Base-by-base conservation (phyloP, 164 flowering plant species). In the Tetracentron sinense region DNA sequence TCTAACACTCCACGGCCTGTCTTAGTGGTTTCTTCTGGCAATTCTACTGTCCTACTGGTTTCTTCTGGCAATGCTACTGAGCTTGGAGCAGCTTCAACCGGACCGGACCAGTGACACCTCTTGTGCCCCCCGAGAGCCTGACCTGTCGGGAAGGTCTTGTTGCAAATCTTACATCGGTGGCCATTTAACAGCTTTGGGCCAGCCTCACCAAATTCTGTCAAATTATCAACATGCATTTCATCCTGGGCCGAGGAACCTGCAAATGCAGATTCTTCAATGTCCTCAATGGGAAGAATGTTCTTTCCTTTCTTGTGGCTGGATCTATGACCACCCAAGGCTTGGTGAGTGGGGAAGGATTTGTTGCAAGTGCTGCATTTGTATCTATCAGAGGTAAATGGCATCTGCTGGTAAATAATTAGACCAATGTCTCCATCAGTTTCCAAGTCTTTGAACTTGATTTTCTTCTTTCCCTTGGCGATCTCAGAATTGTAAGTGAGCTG, bases 281-380 rank as follows among this genome's bases (percentile, higher is more conserved):
- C n/a, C n/a, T n/a, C n/a, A n/a, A n/a, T n/a, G n/a, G n/a, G n/a
- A n/a, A n/a, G n/a, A n/a, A n/a, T n/a, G 58, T 31, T 56, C 62
- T 66, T 80, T 64, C 28, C 16, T 51, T 74, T 82, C 67, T 74
- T 81, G 56, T 86, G 87, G 66, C 86, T 81, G 3, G 93, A 81
- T 66, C 50, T 79, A 60, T 89, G 92, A 14, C 92, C 92, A n/a
- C 90, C 96, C 57, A 82, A 61, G 12, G 91, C 90, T 69, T 87
- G 96, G 60, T 79, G 75, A 12, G 83, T 67, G 21, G 69, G 10
- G 64, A 85, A 87, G 25, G 67, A 21, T 54, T 80, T 82, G 67
- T 63, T 67, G 66, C 92, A 89, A 31, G 65, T 76, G 27, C 15
- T 63, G 68, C 89, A 84, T 21, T 19, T 71, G 65, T 57, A 67